These are phyloP conservation scores for Paradendryphiella salina DNA, from an alignment of 2,329 filamentous ascomycete species.

Conservation along the genomic window DNA sequence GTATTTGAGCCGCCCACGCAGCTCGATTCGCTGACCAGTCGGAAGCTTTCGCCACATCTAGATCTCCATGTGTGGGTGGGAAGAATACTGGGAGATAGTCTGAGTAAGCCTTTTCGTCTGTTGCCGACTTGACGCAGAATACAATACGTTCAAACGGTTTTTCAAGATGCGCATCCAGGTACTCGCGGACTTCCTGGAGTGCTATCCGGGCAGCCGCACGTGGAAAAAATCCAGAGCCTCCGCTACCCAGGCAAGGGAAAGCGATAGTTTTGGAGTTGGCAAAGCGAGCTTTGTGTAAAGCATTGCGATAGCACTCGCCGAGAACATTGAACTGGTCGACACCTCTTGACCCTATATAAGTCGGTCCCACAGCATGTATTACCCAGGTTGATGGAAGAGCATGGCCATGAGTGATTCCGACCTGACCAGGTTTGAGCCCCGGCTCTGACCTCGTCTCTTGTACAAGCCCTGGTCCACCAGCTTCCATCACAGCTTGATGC, in stretches of 20 bases:
- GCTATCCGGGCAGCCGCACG: conserved; percentile 39
- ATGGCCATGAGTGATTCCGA: conserved; percentile 33
- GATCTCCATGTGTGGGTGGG: conserved; percentile 38
- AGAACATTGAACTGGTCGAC: conserved; percentile 34
- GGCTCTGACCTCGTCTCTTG: conserved; percentile 23
- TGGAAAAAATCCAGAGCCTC: conserved; percentile 39
- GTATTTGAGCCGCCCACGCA: conserved; percentile 19
- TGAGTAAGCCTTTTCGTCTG: conserved; percentile 37
- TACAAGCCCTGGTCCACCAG: conserved; percentile 33
- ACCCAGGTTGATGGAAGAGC: conserved; percentile 35
- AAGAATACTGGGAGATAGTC: conserved; percentile 40
- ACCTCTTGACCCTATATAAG: conserved; percentile 24
- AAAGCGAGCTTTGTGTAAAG: conserved; percentile 27
- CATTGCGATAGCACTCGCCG: conserved; percentile 38
- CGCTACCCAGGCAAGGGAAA: conserved; percentile 41
- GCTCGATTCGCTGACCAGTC: conserved; percentile 14
- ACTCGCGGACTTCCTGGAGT: conserved; percentile 39
- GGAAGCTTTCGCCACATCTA: conserved; percentile 24
- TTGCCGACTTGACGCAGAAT: conserved; percentile 34
- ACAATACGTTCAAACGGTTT: conserved; percentile 35
- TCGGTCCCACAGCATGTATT: conserved; percentile 39
- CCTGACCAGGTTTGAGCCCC: conserved; percentile 29
- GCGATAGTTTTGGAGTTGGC: conserved; percentile 36
- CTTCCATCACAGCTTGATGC: conserved; percentile 33
- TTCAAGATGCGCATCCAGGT: conserved; percentile 31